Base-by-base conservation (phyloP, 2,329 filamentous ascomycete species). In the Alternaria rosae region DNA sequence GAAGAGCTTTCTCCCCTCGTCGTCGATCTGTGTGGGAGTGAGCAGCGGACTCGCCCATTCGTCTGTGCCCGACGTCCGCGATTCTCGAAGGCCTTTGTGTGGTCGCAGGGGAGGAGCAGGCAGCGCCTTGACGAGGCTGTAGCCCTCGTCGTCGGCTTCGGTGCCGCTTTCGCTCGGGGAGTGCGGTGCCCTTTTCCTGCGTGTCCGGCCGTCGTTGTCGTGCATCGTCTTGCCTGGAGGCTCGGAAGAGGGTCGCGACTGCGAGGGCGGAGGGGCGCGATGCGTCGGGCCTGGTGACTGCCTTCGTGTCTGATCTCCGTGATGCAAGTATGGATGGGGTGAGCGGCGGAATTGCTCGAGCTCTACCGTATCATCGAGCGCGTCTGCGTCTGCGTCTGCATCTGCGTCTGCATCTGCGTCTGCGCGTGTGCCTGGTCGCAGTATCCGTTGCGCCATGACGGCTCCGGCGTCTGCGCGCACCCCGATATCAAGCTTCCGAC, bases 111-210 rank as follows among this genome's bases (percentile, higher is more conserved):
- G 90, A 3, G 94, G 92, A 3, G 94, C 92, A 1, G 94, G 94
- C 21, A 97, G 82, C 0, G 93, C 91, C 77, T 91, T 95, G 59
- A 97, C 84, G 69, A 94, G 90, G 6, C 81, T 78, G 44, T 84
- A 85, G 66, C 94, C 91, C 78, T 98, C 94, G 81, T 98, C 94
- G 73, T 97, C 94, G 41, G 94, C 94, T 77, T 98, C 94, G 17
- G 94, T 97, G 23, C 94, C 94, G 77, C 93, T 97, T 70, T 97
- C 94, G 78, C 92, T 97, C 11, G 87, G 87, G 38, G 76, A 78
- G 35, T 71, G 73, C 10, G 75, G 74, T 11, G 54, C 41, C n/a
- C 47, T 43, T 66, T 73, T 78, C 58, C 74, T 70, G 25, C 71
- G 66, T 43, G 69, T 74, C 42, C 69, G 68, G 15, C 65, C 63